Evolutionary conservation across 164 flowering plant species (phyloP).

Genomic region (Berberis thunbergii): DNA sequence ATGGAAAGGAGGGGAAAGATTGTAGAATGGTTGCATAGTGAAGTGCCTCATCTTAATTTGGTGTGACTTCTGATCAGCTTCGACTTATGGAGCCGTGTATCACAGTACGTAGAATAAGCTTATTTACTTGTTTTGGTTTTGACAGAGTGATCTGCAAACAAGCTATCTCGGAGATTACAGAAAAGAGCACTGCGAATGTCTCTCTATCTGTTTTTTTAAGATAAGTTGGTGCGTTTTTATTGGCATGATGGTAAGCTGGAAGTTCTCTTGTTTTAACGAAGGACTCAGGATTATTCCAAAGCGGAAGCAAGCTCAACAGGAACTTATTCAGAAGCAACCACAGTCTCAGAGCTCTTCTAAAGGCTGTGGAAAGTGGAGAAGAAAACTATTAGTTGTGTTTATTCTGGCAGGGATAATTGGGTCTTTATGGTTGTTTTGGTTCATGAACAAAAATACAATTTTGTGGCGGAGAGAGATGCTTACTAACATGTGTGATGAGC

Average conservation of each 20-base stretch:
- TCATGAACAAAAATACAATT: slow-evolving; percentile 26
- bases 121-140: too few species aligned
- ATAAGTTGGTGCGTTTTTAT: slow-evolving; percentile 36
- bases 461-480: slow-evolving; percentile 54
- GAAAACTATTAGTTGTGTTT: slow-evolving; percentile 40
- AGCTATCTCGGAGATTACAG: neutral
- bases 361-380: slow-evolving; percentile 61
- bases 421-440: slow-evolving; percentile 49
- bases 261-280: slow-evolving; percentile 12
- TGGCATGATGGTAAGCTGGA: slow-evolving; percentile 31
- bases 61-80: too few species aligned
- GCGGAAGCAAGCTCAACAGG: slow-evolving; percentile 10
- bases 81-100: too few species aligned
- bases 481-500: slow-evolving; percentile 85
- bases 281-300: slow-evolving; percentile 20
- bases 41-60: too few species aligned
- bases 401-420: slow-evolving; percentile 32
- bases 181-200: slow-evolving; percentile 13
- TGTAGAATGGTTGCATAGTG: too few species aligned
- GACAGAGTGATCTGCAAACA: too few species aligned
- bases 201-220: slow-evolving; percentile 19
- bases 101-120: too few species aligned
- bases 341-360: slow-evolving; percentile 23
- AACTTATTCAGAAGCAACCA: slow-evolving; percentile 26
- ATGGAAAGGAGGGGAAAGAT: too few species aligned